Evolutionary conservation across 2,329 filamentous ascomycete genomes (phyloP).

Genomic region (Alternaria ventricosa): DNA sequence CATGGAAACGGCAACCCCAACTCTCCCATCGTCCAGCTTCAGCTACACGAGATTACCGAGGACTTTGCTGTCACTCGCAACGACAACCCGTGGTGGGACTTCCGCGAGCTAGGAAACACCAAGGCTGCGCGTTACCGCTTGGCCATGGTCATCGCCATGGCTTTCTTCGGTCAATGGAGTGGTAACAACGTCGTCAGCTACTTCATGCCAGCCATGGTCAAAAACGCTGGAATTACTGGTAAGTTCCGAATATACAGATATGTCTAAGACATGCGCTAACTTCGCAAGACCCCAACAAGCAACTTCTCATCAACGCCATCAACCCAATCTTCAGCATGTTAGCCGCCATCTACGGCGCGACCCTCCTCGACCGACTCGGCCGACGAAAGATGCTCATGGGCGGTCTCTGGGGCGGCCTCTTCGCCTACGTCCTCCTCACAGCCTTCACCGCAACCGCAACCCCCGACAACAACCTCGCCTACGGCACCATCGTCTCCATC

Average conservation of each 20-base stretch:
- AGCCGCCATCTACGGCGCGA: slow-evolving; percentile 49
- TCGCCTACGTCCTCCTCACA: slow-evolving; percentile 45
- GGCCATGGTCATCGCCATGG: slow-evolving; percentile 50
- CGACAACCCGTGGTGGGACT: slow-evolving; percentile 47
- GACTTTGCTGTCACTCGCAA: slow-evolving; percentile 36
- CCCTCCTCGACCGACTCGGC: slow-evolving; percentile 42
- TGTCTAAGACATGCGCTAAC: neutral
- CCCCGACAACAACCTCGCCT: slow-evolving; percentile 37
- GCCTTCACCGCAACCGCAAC: slow-evolving; percentile 44
- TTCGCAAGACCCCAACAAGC: slow-evolving; percentile 34
- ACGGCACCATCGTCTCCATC: slow-evolving; percentile 50
- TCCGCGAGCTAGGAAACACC: slow-evolving; percentile 43
- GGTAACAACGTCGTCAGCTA: slow-evolving; percentile 48
- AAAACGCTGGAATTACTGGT: slow-evolving; percentile 3
- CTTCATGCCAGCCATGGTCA: slow-evolving; percentile 31
- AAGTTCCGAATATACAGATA: neutral
- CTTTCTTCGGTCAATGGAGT: slow-evolving; percentile 52
- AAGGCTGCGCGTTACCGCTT: slow-evolving; percentile 42
- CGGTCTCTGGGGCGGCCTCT: slow-evolving; percentile 44
- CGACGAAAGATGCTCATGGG: slow-evolving; percentile 47
- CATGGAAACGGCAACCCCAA: slow-evolving; percentile 58
- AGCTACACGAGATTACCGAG: slow-evolving; percentile 47
- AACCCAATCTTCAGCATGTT: slow-evolving; percentile 50
- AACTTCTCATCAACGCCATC: slow-evolving; percentile 52
- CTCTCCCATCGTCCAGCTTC: slow-evolving; percentile 45